Conservation (phyloP, 2,329 filamentous ascomycete genomes). For the Hypoxylon sp. region DNA sequence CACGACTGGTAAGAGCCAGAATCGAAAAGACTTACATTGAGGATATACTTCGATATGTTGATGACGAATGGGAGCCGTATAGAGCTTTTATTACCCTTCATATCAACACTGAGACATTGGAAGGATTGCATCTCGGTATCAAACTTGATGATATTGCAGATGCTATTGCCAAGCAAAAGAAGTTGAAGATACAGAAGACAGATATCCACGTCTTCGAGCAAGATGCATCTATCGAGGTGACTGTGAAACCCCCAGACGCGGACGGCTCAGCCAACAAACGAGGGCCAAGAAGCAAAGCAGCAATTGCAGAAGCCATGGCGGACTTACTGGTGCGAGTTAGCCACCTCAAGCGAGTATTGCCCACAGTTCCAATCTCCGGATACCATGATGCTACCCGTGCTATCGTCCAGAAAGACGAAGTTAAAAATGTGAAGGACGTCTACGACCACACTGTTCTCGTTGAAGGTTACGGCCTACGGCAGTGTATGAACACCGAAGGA, state of each 20-base stretch:
- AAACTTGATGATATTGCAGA: conserved; percentile 78
- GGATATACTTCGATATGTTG: conserved; percentile 84
- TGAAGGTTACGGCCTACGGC: conserved; percentile 91
- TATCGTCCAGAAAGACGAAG: conserved; percentile 86
- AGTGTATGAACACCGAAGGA: conserved; percentile 94
- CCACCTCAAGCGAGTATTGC: conserved; percentile 85
- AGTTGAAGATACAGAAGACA: conserved; percentile 79
- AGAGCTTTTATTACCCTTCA: conserved; percentile 84
- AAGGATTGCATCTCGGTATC: conserved; percentile 86
- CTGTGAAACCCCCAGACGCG: conserved; percentile 72
- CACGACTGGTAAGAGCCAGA: conserved; percentile 90
- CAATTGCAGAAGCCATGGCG: conserved; percentile 67
- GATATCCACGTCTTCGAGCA: conserved; percentile 74
- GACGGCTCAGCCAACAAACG: conserved; percentile 63
- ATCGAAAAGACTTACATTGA: conserved; percentile 95
- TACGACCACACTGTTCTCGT: conserved; percentile 79
- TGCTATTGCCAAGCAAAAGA: conserved; percentile 85
- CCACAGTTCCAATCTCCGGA: conserved; percentile 88
- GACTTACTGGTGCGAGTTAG: conserved; percentile 85
- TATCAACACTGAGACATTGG: conserved; percentile 84
- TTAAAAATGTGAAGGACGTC: conserved; percentile 61
- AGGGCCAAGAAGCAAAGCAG: conserved; percentile 63
- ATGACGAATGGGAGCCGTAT: conserved; percentile 88
- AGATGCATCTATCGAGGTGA: conserved; percentile 77
- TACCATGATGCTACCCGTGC: conserved; percentile 89